Base-by-base conservation (phyloP, 2,329 filamentous ascomycete species). In the Colletotrichum costaricense region DNA sequence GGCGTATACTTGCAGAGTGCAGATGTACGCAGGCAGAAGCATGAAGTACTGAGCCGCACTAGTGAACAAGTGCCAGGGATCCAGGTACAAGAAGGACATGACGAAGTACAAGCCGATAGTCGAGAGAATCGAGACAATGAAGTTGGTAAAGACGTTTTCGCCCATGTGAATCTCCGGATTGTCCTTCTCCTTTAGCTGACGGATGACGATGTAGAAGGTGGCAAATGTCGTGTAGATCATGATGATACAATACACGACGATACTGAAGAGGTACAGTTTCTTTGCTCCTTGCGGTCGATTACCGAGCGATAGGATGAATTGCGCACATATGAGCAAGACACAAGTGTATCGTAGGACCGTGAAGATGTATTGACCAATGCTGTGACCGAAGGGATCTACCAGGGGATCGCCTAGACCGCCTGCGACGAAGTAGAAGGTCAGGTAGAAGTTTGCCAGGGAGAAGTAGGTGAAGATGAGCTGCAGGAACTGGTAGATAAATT, bases 41-140 rank as follows among this genome's bases (percentile, higher is more conserved):
- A 95, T 89, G 81, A 99, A 98, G 87, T 99, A 99, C 82, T 98
- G 95, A 0, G 88, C 90, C 0, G 94, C 92, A 0, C 93, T 96
- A 14, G 97, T 99, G 85, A 99, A 93, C 94, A 99, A 97, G 87
- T 99, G 97, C 97, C 97, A 99, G 0, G 97, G 97, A 78, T 99
- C 97, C 59, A 99, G 90, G 84, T 99, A 99, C 74, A 99, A 85
- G 85, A 99, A 95, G 28, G 93, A 97, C 92, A 97, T 98, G 84
- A 98, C 83, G 86, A 99, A 97, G 88, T 98, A 99, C 52, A 99
- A 88, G 1, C 97, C 97, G 54, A 98, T 85, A 0, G 97, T 99
- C 2, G 95, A 97, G 4, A 93, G 87, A n/a, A 93, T 93, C 7
- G 94, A 97, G 63, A 99, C 91, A 79, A 98, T 94, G 75, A 99